Percentiles rank a stretch among this genome's conserved stretches.
Evolutionary conservation across 1,284 basidiomycete genomes (phyloP).

Genomic region (Leccinum colubrinum): DNA sequence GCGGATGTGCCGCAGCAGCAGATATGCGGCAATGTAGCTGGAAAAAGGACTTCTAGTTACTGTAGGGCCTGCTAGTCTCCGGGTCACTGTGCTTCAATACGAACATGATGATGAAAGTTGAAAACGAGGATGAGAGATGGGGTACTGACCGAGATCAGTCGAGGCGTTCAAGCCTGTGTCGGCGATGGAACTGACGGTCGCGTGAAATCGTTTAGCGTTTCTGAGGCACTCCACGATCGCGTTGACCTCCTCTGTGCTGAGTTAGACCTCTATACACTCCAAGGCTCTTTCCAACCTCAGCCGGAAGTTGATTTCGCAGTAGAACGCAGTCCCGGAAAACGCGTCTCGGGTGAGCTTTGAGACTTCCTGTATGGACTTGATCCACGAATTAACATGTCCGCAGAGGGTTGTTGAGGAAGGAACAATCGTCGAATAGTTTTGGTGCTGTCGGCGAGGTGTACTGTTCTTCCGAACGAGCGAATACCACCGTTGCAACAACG

Average conservation of each 20-base stretch:
- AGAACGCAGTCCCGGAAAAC: conserved; percentile 73
- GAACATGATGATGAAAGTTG: too few relatives aligned
- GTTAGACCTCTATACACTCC: conserved; percentile 90
- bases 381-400: conserved; percentile 95
- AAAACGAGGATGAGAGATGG: too few relatives aligned
- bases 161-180: conserved; percentile 97
- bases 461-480: too few relatives aligned
- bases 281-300: conserved; percentile 70
- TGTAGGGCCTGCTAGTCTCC: too few relatives aligned
- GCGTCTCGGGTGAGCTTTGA: conserved; percentile 43
- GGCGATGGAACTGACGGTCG: conserved; percentile 96
- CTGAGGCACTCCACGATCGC: conserved; percentile 95
- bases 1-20: too few relatives aligned
- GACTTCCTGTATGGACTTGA: conserved; percentile 50
- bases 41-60: too few relatives aligned
- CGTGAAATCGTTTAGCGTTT: conserved; percentile 96
- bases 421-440: conserved; percentile 78
- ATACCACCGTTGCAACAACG: too few relatives aligned
- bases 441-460: conserved; percentile 47
- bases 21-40: too few relatives aligned
- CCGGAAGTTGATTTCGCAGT: conserved; percentile 74
- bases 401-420: conserved; percentile 93
- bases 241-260: conserved; percentile 89
- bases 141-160: conserved; percentile 70
- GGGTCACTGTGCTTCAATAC: too few relatives aligned